Percentiles rank a stretch among this genome's conserved stretches.
Evolutionary conservation across 1,284 basidiomycete genomes (phyloP).

Genomic region (Vanrija humicola): DNA sequence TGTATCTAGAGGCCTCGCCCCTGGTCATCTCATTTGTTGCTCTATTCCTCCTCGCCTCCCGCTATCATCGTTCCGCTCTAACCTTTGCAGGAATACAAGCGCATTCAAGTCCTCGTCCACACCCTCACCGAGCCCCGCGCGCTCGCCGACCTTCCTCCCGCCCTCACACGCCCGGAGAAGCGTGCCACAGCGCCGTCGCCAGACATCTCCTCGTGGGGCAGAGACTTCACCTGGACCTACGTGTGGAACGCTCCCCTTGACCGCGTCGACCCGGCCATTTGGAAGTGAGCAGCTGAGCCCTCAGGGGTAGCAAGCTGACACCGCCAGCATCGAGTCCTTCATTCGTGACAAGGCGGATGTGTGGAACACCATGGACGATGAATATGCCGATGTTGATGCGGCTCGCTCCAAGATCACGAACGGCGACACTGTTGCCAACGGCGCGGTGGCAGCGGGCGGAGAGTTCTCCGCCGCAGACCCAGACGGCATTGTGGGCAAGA

Average conservation of each 20-base stretch:
- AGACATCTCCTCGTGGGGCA: conserved; percentile 6
- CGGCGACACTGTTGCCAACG: too few species aligned
- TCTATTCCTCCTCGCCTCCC: too few species aligned
- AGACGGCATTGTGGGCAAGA: conserved; percentile 25
- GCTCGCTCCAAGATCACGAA: background rate
- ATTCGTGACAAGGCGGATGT: conserved; percentile 33
- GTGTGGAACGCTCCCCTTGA: conserved; percentile 57
- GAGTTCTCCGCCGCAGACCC: conserved; percentile 4
- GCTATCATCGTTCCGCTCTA: background rate
- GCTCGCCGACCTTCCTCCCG: conserved; percentile 38
- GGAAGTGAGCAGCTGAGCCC: conserved; percentile 59
- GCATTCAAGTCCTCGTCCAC: conserved; percentile 57
- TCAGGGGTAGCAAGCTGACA: background rate
- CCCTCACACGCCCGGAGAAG: conserved; percentile 38
- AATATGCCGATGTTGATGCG: conserved; percentile 36
- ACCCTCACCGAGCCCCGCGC: conserved; percentile 50
- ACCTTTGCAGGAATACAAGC: conserved; percentile 62
- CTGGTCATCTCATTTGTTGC: too few species aligned
- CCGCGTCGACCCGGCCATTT: conserved; percentile 59
- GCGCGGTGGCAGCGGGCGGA: too few species aligned
- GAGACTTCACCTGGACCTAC: conserved; percentile 60
- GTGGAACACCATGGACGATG: conserved; percentile 32
- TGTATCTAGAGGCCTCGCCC: too few species aligned
- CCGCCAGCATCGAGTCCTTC: conserved; percentile 32
- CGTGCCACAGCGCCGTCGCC: background rate